Base-by-base conservation (phyloP, 495 filamentous ascomycete genomes). In the Pseudoneurospora amorphoporcata region DNA sequence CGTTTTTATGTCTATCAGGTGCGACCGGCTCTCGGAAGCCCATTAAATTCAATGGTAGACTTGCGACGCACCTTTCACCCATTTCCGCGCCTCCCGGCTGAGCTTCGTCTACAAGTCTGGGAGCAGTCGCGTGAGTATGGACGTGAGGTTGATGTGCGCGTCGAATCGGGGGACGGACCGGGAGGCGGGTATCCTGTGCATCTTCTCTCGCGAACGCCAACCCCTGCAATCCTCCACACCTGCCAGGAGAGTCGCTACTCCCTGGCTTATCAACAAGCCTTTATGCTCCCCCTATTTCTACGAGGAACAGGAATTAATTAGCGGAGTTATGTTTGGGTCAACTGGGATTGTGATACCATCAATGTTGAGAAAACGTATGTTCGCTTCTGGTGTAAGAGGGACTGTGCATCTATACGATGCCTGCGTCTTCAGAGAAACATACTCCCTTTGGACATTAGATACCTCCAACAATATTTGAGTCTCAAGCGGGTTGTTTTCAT, bases 1-100 rank as follows among this genome's bases (percentile, higher is more conserved):
- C 0, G 1, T 9, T 0, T 17, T 0, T n/a, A 0, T 45, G 16
- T 45, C 42, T 45, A 8, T 0, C 1, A 45, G 1, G 42, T n/a
- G 42, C 4, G 7, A 45, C n/a, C 42, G 19, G 17, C 42, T 0
- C 17, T 45, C 42, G 42, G 8, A 0, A 45, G 19, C 17, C 8
- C 42, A 19, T 17, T 3, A 19, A 0, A 45, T 19, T 19, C 42
- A 8, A 45, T 45, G 42, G 42, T 7, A 3, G 0, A 43, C 4
- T 2, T 7, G 8, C 17, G 42, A 17, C 47, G 47, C 9, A 58
- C 47, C 47, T 58, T 58, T 4, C 23, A 58, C 4, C 47, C 47
- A 3, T 58, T 58, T 58, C 47, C 19, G 19, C 47, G 23, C 2
- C 47, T 58, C 10, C 47, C 47, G 0, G 1, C 10, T 0, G 23